phyloP scores from a whole-genome alignment of 495 filamentous ascomycete genomes.

The Aspergillus mulundensis region DNA sequence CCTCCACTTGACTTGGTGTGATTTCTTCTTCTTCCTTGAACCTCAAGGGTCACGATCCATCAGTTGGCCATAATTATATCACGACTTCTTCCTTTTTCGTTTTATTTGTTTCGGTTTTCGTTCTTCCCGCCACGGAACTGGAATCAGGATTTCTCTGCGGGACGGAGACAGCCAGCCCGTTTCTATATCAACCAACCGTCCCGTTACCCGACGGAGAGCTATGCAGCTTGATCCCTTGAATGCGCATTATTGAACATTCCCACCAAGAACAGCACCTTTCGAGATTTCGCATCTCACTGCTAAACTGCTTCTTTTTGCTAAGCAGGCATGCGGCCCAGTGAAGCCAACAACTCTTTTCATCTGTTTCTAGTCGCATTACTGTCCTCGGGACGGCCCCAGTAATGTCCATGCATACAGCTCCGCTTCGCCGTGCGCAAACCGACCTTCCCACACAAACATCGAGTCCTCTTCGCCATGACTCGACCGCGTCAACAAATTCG shows the following conservation, averaged over 20 bases:
- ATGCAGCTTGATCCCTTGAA: constrained; percentile 28
- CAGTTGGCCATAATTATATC: background rate
- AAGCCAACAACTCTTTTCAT: constrained; percentile 20
- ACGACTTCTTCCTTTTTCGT: background rate
- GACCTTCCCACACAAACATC: constrained; percentile 54
- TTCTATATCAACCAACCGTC: constrained; percentile 27
- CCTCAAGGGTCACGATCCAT: background rate
- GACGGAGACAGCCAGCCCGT: constrained; percentile 17
- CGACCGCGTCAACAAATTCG: constrained; percentile 73
- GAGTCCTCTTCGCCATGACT: constrained; percentile 66
- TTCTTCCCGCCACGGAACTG: constrained; percentile 1
- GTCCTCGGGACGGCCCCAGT: constrained; percentile 25
- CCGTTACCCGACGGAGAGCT: constrained; percentile 19
- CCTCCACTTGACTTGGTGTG: constrained; percentile 3
- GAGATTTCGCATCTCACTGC: background rate
- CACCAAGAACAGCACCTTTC: constrained; percentile 4
- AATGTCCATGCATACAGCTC: constrained; percentile 39
- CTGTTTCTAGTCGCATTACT: constrained; percentile 30
- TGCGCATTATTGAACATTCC: constrained; percentile 36
- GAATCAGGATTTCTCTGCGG: constrained; percentile 8
- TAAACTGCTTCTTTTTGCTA: constrained; percentile 28
- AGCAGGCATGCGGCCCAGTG: constrained; percentile 45
- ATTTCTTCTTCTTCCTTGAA: constrained; percentile 2
- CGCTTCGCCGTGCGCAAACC: constrained; percentile 61
- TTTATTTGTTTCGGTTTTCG: background rate